These are phyloP conservation scores for Lavandula angustifolia DNA, from an alignment of 257 asterid species.

Conservation along the genomic window DNA sequence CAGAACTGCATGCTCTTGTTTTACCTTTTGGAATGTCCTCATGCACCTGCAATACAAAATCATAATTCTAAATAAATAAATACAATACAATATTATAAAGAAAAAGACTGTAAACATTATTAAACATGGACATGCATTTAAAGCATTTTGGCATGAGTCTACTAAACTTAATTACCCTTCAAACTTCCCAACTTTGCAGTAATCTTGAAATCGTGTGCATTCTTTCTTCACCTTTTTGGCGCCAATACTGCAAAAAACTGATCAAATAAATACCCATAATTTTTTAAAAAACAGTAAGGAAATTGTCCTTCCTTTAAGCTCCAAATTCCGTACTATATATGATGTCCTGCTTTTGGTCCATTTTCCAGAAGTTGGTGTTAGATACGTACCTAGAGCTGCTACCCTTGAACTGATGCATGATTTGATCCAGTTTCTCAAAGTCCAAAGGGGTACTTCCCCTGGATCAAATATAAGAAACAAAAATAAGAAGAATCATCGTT, in stretches of 20 bases:
- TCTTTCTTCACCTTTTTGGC: conserved; percentile 68
- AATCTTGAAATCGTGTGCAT: conserved; percentile 68
- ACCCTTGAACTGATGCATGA: conserved; percentile 81
- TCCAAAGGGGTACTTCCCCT: conserved; percentile 52
- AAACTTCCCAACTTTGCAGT: conserved; percentile 55
- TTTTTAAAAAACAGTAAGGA: no score
- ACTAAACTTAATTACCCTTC: conserved; percentile 52
- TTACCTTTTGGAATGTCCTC: conserved; percentile 58
- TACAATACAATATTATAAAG: no score
- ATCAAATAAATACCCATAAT: not conserved
- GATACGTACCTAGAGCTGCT: conserved; percentile 77
- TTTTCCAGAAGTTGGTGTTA: conserved; percentile 3
- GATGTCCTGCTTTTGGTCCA: not conserved
- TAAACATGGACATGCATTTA: not conserved
- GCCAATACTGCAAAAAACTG: conserved; percentile 56
- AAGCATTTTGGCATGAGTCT: not conserved
- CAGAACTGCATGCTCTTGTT: conserved; percentile 64
- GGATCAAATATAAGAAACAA: conserved; percentile 1
- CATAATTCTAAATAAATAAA: not conserved
- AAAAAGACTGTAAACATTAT: not conserved
- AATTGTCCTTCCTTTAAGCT: not conserved
- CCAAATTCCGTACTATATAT: not conserved
- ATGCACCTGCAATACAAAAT: conserved; percentile 53
- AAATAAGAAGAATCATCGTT: not conserved
- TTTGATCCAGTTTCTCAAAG: conserved; percentile 60